Base-by-base conservation (phyloP, 1,139 yeast genomes). In the Candida sanyaensis region DNA sequence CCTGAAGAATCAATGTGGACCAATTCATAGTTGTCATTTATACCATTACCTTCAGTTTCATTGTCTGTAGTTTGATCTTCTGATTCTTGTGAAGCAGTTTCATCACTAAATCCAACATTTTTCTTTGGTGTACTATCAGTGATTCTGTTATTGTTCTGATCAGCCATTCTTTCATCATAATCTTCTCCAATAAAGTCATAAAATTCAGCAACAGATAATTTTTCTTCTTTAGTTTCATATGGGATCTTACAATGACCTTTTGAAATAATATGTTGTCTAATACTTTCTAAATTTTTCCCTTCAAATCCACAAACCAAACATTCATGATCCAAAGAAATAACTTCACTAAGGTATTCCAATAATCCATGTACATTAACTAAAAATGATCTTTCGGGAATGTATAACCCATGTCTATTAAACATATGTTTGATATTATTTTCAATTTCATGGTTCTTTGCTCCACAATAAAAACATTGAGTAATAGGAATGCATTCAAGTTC, bases 241-340 rank as follows among this genome's bases (percentile, higher is more conserved):
- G 85, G 86, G 23, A 81, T 60, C 40, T 67, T 69, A 52, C 84
- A 78, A 55, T 81, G 86, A 0, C 84, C 84, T 58, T 80, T 81
- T 7, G 78, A 66, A 6, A 52, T 43, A 52, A 78, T 64, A 58
- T 81, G 86, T 52, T 79, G 85, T 52, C 85, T 68, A 1, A 80
- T 68, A 56, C 84, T 73, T 47, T 71, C 71, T 47, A 80, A 59
- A 50, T 68, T 76, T 49, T 65, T 77, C 1, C 84, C 84, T 37
- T 65, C 63, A 53, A 77, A 81, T 2, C 82, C 83, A 63, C 86
- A 81, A 12, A 71, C 77, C 26, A 80, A 59, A 58, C 86, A 81
- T 50, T 74, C 80, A 49, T 71, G 64, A 47, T 79, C 81, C 3
- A 74, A 52, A 5, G 76, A 63, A 1, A 79, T 61, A 1, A 68